A percentile compares a stretch with the other conserved stretches of the same genome.
Evolutionary conservation across 2,329 filamentous ascomycete genomes (phyloP).

Genomic region (Aspergillus sp.): DNA sequence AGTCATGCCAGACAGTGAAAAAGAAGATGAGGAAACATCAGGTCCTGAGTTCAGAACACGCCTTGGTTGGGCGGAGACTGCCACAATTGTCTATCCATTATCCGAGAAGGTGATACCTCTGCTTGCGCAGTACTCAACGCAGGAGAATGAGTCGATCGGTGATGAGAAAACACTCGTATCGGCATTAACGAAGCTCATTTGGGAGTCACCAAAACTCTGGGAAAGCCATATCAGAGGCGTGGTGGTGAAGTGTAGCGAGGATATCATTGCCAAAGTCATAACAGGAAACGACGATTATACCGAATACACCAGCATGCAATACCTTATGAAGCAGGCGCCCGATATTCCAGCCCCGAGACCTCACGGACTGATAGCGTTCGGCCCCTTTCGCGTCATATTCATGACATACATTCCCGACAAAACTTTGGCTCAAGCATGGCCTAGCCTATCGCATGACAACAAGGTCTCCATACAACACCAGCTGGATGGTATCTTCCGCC

Average conservation of each 20-base stretch:
- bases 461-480: slow-evolving; percentile 22
- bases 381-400: slow-evolving; percentile 25
- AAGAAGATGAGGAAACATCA: too few species aligned
- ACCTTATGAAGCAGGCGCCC: slow-evolving; percentile 20
- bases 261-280: slow-evolving; percentile 23
- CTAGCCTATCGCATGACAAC: slow-evolving; percentile 18
- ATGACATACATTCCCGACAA: slow-evolving; percentile 27
- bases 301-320: slow-evolving; percentile 28
- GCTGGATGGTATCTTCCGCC: slow-evolving; percentile 10
- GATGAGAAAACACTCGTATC: slow-evolving; percentile 8
- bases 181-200: slow-evolving; percentile 22
- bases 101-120: slow-evolving; percentile 20
- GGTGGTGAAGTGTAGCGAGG: slow-evolving; percentile 24
- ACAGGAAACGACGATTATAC: slow-evolving; percentile 17
- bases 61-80: slow-evolving; percentile 21
- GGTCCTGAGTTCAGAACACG: slow-evolving; percentile 21
- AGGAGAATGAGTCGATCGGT: background rate
- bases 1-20: too few species aligned
- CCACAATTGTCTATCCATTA: slow-evolving; percentile 23
- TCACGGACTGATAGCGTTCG: slow-evolving; percentile 26
- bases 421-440: slow-evolving; percentile 24
- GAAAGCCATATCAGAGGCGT: slow-evolving; percentile 20
- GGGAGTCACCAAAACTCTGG: slow-evolving; percentile 24
- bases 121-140: slow-evolving; percentile 10
- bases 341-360: slow-evolving; percentile 28